phyloP scores from a whole-genome alignment of 1,139 yeast genomes.

The Kodamaea suecica region DNA sequence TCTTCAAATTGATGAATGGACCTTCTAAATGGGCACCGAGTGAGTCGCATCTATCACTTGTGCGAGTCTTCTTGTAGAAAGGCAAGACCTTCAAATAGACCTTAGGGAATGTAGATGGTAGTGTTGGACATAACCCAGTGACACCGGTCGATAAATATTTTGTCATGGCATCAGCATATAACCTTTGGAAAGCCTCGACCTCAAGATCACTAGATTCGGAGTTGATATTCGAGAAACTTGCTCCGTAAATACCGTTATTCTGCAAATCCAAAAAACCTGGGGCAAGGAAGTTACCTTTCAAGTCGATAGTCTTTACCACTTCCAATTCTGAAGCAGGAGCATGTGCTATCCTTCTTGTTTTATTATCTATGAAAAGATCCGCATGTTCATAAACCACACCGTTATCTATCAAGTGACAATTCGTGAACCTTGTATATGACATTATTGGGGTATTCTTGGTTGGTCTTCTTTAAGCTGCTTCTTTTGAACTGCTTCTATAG shows the following conservation, averaged over 20 bases:
- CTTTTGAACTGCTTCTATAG: too few species aligned
- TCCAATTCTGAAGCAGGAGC: slow-evolving; percentile 20
- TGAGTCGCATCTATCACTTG: slow-evolving; percentile 43
- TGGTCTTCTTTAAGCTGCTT: too few species aligned
- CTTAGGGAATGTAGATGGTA: slow-evolving; percentile 53
- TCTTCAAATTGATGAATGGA: slow-evolving; percentile 53
- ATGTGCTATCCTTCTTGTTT: slow-evolving; percentile 43
- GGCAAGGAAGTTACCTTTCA: slow-evolving; percentile 48
- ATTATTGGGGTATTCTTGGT: slow-evolving; percentile 1
- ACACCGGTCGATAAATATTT: slow-evolving; percentile 55
- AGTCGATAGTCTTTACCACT: slow-evolving; percentile 34
- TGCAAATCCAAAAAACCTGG: slow-evolving; percentile 65
- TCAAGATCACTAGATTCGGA: slow-evolving; percentile 36
- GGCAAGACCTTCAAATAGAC: slow-evolving; percentile 54
- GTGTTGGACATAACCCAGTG: slow-evolving; percentile 59
- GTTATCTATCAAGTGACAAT: slow-evolving; percentile 52
- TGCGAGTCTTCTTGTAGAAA: slow-evolving; percentile 36
- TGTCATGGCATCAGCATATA: slow-evolving; percentile 46
- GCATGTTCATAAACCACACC: slow-evolving; percentile 38
- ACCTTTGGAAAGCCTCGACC: slow-evolving; percentile 25
- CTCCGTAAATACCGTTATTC: slow-evolving; percentile 60
- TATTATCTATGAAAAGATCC: slow-evolving; percentile 48
- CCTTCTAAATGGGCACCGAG: slow-evolving; percentile 68
- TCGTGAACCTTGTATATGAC: slow-evolving; percentile 36
- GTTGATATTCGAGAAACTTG: slow-evolving; percentile 49